A percentile compares a stretch with the other conserved stretches of the same genome.
Conservation (phyloP, 331 rosid genomes). For the Rosa hybrid region DNA sequence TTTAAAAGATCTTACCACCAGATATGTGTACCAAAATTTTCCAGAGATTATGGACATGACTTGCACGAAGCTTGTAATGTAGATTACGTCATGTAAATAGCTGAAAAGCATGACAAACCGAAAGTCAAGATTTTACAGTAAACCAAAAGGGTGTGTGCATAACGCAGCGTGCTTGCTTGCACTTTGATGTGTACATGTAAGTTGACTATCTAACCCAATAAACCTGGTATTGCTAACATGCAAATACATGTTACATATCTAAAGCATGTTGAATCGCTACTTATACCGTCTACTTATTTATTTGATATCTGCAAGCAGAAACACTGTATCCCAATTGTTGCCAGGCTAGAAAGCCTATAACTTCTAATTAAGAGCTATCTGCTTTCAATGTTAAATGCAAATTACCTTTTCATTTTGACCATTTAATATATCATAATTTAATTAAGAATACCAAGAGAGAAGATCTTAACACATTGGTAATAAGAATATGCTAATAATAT, state of each 20-base stretch:
- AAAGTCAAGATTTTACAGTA: neutral
- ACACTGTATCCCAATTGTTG: neutral
- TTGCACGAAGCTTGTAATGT: constrained; percentile 91
- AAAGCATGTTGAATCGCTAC: neutral
- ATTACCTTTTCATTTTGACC: neutral
- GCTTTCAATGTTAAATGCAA: neutral
- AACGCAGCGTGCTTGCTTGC: too few species aligned
- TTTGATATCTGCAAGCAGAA: neutral
- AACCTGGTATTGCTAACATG: neutral
- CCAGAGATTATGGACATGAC: constrained; percentile 74
- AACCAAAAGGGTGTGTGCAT: too few species aligned
- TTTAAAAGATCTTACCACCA: constrained; percentile 59
- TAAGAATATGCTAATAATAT: too few species aligned
- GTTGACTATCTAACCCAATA: neutral
- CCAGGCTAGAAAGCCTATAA: neutral
- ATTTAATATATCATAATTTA: neutral
- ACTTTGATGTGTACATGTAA: too few species aligned
- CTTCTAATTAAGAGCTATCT: neutral
- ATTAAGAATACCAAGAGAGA: too few species aligned
- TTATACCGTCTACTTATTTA: neutral
- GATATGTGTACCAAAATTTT: constrained; percentile 80
- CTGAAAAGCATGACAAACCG: constrained; percentile 41
- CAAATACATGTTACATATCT: neutral
- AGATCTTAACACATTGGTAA: too few species aligned
- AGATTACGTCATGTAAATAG: constrained; percentile 87